Percentiles rank a stretch among this genome's conserved stretches.
These are phyloP conservation scores for Pistacia vera DNA, from an alignment of 345 rosid genomes.

Conservation along the genomic window DNA sequence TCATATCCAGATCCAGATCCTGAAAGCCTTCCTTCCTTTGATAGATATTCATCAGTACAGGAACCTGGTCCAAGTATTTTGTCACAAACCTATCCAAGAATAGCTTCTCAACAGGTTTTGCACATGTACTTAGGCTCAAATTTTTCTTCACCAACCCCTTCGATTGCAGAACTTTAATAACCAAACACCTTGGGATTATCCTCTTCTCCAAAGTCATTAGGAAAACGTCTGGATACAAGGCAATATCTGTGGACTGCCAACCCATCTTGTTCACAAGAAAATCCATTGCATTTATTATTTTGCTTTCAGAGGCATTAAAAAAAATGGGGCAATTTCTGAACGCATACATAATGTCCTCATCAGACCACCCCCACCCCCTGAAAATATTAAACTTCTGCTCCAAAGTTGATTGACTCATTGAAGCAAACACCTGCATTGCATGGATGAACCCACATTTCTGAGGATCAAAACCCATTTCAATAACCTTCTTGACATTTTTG, in stretches of 20 bases:
- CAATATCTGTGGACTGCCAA: conserved; percentile 18
- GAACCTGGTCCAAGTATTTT: not conserved
- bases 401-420: conserved; percentile 11
- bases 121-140: not conserved
- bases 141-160: conserved; percentile 17
- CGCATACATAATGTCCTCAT: conserved; percentile 18
- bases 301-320: conserved; percentile 32
- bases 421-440: conserved; percentile 24
- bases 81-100: conserved; percentile 13
- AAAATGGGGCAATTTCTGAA: conserved; percentile 37
- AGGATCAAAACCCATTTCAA: conserved; percentile 3
- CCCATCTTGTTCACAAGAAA: conserved; percentile 39
- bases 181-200: conserved; percentile 36
- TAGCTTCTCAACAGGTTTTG: not conserved
- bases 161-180: conserved; percentile 22
- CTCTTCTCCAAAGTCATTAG: conserved; percentile 30
- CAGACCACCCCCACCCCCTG: conserved; percentile 34
- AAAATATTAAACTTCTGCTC: conserved; percentile 24
- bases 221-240: conserved; percentile 13
- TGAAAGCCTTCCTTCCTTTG: conserved; percentile 1
- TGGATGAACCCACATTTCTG: conserved; percentile 19
- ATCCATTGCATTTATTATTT: conserved; percentile 23
- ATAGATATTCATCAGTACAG: conserved; percentile 10
- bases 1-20: not conserved
- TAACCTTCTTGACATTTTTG: conserved; percentile 23